Percentiles rank a stretch among this genome's conserved stretches.
Evolutionary conservation across 2,329 filamentous ascomycete genomes (phyloP).

Genomic region (Xylaria sp.): DNA sequence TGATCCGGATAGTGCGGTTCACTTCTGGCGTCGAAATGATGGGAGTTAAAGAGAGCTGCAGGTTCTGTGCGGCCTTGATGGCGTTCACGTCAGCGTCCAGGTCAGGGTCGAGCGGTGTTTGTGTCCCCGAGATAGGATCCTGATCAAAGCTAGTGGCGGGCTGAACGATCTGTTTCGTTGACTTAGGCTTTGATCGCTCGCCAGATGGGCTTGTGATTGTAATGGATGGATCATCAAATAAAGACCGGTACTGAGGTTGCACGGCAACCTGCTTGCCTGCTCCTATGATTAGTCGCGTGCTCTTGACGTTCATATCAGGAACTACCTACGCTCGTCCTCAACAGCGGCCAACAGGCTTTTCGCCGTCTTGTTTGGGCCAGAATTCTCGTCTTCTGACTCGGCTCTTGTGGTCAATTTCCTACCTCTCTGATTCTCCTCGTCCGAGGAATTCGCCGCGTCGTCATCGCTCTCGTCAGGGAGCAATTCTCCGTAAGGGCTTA

Average conservation of each 20-base stretch:
- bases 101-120: constrained; percentile 79
- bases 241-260: constrained; percentile 69
- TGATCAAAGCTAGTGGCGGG: constrained; percentile 87
- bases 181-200: constrained; percentile 68
- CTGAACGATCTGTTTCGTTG: constrained; percentile 66
- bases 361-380: constrained; percentile 51
- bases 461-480: constrained; percentile 76
- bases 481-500: constrained; percentile 73
- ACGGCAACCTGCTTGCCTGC: constrained; percentile 63
- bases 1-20: constrained; percentile 86
- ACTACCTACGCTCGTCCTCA: constrained; percentile 78
- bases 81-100: constrained; percentile 86
- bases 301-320: neutral
- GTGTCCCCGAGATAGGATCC: constrained; percentile 63
- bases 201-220: constrained; percentile 72
- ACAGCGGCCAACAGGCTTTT: constrained; percentile 76
- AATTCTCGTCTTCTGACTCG: constrained; percentile 54
- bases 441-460: constrained; percentile 62
- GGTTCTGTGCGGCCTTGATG: constrained; percentile 86
- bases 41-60: constrained; percentile 82
- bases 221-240: constrained; percentile 74
- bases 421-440: constrained; percentile 73
- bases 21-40: constrained; percentile 80
- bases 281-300: constrained; percentile 42
- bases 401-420: constrained; percentile 65